Base-by-base conservation (phyloP, 495 filamentous ascomycete genomes). In the Daldinia grandis region DNA sequence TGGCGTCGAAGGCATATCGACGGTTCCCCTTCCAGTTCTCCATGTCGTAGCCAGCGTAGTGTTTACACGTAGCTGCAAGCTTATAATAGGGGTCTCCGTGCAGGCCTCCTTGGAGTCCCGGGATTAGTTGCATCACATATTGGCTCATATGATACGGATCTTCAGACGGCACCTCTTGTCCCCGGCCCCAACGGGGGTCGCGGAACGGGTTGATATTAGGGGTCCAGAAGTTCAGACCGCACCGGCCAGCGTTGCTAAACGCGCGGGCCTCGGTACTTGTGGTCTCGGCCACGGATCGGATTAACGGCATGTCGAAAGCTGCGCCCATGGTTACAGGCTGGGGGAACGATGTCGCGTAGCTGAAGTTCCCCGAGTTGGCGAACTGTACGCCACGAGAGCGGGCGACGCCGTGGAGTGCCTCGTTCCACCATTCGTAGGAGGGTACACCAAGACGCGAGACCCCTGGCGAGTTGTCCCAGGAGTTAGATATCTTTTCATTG, bases 201-300 rank as follows among this genome's bases (percentile, higher is more conserved):
- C 83, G 81, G 79, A 88, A 90, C 0, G 83, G 79, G 66, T 91
- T 91, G 76, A 90, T 90, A 69, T 90, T 89, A 0, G 88, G 88
- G 0, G 88, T 83, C 78, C 87, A 91, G 56, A 81, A 86, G 69
- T 90, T 84, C 5, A 90, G 73, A 0, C 87, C 86, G 63, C 79
- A 82, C 12, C 82, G 76, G 8, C 83, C 83, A 17, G 70, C 85
- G 60, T 91, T 91, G 74, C 82, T 88, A 70, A 90, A 90, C 0
- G 88, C 87, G 17, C 88, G 80, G 12, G 85, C 87, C 71, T 91
- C 87, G 0, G 85, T 90, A 1, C 80, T 82, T n/a, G 89, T 84
- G 5, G 87, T 83, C 2, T 72, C 79, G 15, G 83, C 87, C 12
- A 91, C 86, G 28, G 82, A 78, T 17, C 83, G 78, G 77, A 91